Evolutionary conservation across 345 rosid genomes (phyloP).

Genomic region (Salix brachista): DNA sequence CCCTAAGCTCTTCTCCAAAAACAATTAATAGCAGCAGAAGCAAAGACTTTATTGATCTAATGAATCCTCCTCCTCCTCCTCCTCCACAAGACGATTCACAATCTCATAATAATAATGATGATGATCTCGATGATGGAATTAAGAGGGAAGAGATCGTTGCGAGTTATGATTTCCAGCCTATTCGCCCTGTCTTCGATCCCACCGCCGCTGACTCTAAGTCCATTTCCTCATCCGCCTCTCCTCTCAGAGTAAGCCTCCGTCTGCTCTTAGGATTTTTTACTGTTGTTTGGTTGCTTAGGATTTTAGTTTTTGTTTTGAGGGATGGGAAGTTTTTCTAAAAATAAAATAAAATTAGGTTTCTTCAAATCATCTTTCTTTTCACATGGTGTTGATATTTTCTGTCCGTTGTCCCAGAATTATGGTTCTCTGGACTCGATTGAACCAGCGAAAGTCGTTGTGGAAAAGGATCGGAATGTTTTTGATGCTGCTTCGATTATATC

Average conservation of each 20-base stretch:
- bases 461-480: conserved; percentile 43
- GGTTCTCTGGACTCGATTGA: conserved; percentile 60
- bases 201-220: conserved; percentile 38
- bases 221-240: conserved; percentile 23
- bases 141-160: conserved; percentile 70
- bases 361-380: not conserved
- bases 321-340: not conserved
- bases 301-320: not conserved
- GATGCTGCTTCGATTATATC: conserved; percentile 38
- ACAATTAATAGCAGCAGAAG: conserved; percentile 11
- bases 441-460: conserved; percentile 48
- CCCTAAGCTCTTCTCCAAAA: conserved; percentile 7
- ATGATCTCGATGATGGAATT: conserved; percentile 25
- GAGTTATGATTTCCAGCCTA: conserved; percentile 85
- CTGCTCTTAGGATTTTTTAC: not conserved
- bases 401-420: conserved; percentile 43
- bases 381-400: not conserved
- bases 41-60: conserved; percentile 50
- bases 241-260: conserved; percentile 38
- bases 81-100: no score
- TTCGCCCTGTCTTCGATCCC: conserved; percentile 45
- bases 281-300: not conserved
- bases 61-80: conserved; percentile 28
- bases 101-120: conserved; percentile 3
- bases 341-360: not conserved